Evolutionary conservation across 768 basidiomycete species (phyloP).

Genomic region (Amanita molliuscula): DNA sequence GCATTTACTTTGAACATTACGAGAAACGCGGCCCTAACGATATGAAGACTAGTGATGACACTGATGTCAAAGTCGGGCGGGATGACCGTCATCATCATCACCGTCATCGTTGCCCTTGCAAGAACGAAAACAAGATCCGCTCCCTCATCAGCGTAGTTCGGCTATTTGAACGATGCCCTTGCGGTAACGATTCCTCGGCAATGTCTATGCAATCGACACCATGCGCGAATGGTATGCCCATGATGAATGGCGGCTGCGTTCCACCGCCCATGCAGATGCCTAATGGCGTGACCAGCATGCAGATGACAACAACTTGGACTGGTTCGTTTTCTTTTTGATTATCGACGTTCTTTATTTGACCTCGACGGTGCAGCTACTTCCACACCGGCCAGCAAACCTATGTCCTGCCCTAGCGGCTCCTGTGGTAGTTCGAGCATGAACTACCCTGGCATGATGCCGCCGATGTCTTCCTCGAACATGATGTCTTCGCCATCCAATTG

Average conservation of each 20-base stretch:
- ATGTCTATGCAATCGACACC: neutral
- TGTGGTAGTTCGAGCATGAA: neutral
- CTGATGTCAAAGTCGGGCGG: neutral
- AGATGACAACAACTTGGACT: neutral
- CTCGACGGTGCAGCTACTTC: neutral
- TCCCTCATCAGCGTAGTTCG: slow-evolving; percentile 2
- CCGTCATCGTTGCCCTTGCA: neutral
- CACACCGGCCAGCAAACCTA: neutral
- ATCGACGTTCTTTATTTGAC: neutral
- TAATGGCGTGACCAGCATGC: neutral
- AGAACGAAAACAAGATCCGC: neutral
- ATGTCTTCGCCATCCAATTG: neutral
- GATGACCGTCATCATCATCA: neutral
- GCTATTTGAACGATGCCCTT: slow-evolving; percentile 1
- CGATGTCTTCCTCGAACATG: neutral
- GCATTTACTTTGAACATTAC: slow-evolving; percentile 17
- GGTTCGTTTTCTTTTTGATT: neutral
- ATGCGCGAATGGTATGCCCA: neutral
- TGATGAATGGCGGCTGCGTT: neutral
- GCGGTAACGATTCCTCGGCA: neutral
- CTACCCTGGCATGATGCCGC: neutral
- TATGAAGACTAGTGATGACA: too few relatives aligned
- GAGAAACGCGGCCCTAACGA: slow-evolving; percentile 14
- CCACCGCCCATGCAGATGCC: neutral
- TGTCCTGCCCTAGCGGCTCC: neutral